A percentile compares a stretch with the other conserved stretches of the same genome.
phyloP scores from a whole-genome alignment of 2,329 filamentous ascomycete species.

The Leptographium radiaticola region DNA sequence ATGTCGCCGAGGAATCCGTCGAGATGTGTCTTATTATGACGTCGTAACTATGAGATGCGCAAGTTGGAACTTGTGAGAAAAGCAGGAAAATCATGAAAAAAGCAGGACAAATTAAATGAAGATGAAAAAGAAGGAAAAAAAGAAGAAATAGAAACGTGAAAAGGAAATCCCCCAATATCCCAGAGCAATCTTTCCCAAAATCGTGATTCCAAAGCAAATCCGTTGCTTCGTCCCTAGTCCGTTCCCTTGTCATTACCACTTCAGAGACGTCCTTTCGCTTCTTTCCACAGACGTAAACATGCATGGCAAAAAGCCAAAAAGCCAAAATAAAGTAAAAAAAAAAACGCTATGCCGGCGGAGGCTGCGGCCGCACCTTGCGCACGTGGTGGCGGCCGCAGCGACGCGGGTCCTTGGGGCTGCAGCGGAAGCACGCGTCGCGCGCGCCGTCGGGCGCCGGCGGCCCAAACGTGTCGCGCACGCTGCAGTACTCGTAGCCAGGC shows the following conservation, averaged over 20 bases:
- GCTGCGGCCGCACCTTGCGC: slow-evolving; percentile 11
- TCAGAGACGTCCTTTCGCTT: too few species aligned
- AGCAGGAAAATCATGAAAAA: not conserved
- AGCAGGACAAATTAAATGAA: not conserved
- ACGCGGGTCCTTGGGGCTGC: slow-evolving; percentile 43
- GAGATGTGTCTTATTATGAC: too few species aligned
- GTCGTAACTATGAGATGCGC: too few species aligned
- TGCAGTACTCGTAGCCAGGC: slow-evolving; percentile 43
- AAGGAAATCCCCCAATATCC: not conserved
- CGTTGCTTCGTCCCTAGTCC: too few species aligned
- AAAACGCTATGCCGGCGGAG: too few species aligned
- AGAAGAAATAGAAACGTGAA: not conserved
- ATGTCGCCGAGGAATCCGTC: too few species aligned
- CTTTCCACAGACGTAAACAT: too few species aligned
- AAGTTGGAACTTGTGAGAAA: too few species aligned
- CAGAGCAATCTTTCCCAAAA: not conserved
- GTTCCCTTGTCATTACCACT: too few species aligned
- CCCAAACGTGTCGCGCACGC: slow-evolving; percentile 44
- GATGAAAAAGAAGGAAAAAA: not conserved
- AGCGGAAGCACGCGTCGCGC: slow-evolving; percentile 42
- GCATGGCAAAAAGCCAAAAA: too few species aligned
- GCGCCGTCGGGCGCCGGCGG: slow-evolving; percentile 30
- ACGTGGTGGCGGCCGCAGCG: slow-evolving; percentile 43
- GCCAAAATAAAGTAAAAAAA: too few species aligned
- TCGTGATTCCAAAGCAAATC: too few species aligned